Evolutionary conservation across 169 alveolate species (phyloP), one percentile per base, ranked within the genome.

Genomic region (Eimeria sp.): DNA sequence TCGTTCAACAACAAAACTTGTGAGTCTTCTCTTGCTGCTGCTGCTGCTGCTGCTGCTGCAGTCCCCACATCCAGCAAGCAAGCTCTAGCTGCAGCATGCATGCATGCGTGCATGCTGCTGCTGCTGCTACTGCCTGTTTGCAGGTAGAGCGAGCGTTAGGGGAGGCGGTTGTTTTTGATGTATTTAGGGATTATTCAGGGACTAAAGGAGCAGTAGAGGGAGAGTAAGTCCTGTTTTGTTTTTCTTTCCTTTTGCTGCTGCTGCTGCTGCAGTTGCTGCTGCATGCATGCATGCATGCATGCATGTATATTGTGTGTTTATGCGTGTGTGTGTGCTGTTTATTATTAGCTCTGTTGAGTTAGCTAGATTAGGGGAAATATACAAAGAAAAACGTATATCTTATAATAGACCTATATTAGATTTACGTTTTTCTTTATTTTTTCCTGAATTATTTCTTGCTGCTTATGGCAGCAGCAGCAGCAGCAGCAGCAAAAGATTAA

Each of bases 401-500:
- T 61, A 82, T 7, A 72, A 78, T 20, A 82, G 97, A 65, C 96
- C 97, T 27, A 94, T 96, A 54, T 87, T 97, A 67, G 98, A 97
- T 72, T 80, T 96, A 34, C 86, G 94, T 87, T 91, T 97, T 22
- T 80, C 97, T 57, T 86, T 92, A 49, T 18, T 95, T 22, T 97
- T 92, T 30, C 93, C 95, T 22, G 98, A 98, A 67, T 88, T 98
- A n/a, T 95, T 98, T 61, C 88, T 98, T 76, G 98, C 98, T 43
- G 96, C 99, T 47, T 98, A 98, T 89, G 98, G 99, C 7, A 63
- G 97, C 89, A 95, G 98, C 43, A 98, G 47, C 30, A 67, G 63
- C 67, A 78, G n/a, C n/a, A n/a, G n/a, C n/a, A 98, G 82, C 97
- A 97, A n/a, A 97, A 98, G 87, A 91, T 72, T 45, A 95, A 80